Percentiles rank a stretch among this genome's conserved stretches.
These are phyloP conservation scores for Teunomyces tritomae DNA, from an alignment of 805 yeast genomes.

Conservation along the genomic window DNA sequence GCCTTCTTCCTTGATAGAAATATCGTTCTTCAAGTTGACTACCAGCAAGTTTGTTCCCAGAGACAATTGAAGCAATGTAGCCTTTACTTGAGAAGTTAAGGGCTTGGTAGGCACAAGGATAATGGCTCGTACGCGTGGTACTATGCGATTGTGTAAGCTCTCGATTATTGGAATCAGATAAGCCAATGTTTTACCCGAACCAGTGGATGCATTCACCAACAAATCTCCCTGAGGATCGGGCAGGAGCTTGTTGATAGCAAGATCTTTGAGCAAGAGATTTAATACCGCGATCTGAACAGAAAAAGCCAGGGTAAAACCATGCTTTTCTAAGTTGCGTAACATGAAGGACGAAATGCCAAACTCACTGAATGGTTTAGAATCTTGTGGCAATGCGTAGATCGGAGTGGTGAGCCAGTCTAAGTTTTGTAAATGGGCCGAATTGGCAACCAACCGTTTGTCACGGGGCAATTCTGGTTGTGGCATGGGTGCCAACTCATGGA, in stretches of 20 bases:
- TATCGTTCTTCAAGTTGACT: constrained; percentile 55
- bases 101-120: constrained; percentile 90
- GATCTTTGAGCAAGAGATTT: constrained; percentile 47
- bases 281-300: constrained; percentile 74
- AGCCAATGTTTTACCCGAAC: constrained; percentile 93
- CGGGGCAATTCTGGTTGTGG: constrained; percentile 79
- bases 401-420: constrained; percentile 72
- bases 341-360: constrained; percentile 46
- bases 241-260: constrained; percentile 33
- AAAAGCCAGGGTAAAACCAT: constrained; percentile 58
- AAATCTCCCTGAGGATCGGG: constrained; percentile 70
- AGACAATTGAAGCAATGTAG: constrained; percentile 56
- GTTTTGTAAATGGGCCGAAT: constrained; percentile 27
- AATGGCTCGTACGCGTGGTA: constrained; percentile 72
- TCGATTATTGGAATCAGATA: constrained; percentile 83
- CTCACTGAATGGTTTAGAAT: constrained; percentile 46
- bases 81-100: constrained; percentile 74
- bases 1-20: constrained; percentile 61
- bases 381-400: constrained; percentile 48
- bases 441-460: constrained; percentile 40
- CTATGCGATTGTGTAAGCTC: constrained; percentile 55
- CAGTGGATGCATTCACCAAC: constrained; percentile 90
- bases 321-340: constrained; percentile 43
- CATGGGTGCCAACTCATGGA: constrained; percentile 57
- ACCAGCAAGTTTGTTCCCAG: constrained; percentile 68